Conservation (phyloP, 495 filamentous ascomycete genomes). For the Penicillium cataractarum region DNA sequence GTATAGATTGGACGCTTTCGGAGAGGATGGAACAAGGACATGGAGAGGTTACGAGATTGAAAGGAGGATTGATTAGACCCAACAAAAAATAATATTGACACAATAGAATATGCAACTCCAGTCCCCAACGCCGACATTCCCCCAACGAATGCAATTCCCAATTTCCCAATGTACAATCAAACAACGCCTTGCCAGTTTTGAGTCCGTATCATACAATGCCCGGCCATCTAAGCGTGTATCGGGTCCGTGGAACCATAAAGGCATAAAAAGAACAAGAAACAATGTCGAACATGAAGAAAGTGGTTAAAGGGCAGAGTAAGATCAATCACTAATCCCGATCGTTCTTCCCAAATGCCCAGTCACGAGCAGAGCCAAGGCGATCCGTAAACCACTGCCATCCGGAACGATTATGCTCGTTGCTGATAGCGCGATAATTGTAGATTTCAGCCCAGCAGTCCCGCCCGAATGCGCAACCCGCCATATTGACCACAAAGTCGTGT, state of each 20-base stretch:
- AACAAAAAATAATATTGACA: not conserved
- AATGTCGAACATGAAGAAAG: not conserved
- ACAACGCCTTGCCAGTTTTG: not conserved
- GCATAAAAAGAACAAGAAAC: not conserved
- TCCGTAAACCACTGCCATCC: constrained; percentile 68
- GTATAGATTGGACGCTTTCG: not conserved
- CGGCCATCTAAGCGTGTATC: constrained; percentile 1
- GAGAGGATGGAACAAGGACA: too few species aligned
- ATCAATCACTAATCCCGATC: not conserved
- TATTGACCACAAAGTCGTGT: constrained; percentile 95
- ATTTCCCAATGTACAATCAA: constrained; percentile 8
- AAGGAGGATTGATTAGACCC: not conserved
- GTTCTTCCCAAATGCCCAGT: constrained; percentile 24
- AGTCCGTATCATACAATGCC: constrained; percentile 12
- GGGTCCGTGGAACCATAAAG: constrained; percentile 11
- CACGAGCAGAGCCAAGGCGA: constrained; percentile 28
- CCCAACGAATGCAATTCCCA: constrained; percentile 11
- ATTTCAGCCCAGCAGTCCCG: constrained; percentile 98
- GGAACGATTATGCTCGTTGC: constrained; percentile 81
- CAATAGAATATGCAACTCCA: not conserved
- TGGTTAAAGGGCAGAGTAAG: not conserved
- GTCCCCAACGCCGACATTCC: not conserved
- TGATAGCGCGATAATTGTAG: constrained; percentile 86
- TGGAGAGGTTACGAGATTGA: too few species aligned
- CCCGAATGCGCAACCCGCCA: constrained; percentile 97